Evolutionary conservation across 1,284 basidiomycete genomes (phyloP).

Genomic region (Irpex lacteus): DNA sequence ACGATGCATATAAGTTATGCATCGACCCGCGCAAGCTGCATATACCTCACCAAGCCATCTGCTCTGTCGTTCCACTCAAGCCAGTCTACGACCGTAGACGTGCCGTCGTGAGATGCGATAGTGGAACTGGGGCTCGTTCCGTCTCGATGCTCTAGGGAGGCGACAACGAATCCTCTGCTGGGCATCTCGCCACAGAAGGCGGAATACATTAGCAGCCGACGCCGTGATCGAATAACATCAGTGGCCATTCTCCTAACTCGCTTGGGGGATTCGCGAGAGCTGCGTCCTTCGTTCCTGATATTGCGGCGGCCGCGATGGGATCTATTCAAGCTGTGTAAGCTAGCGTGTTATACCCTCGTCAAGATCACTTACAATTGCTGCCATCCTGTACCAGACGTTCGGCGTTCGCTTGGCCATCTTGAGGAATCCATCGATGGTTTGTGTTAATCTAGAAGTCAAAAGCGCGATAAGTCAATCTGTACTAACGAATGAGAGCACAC

Average conservation of each 20-base stretch:
- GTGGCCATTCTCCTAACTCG: slow-evolving; percentile 27
- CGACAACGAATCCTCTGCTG: slow-evolving; percentile 40
- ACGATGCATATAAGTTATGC: too few relatives aligned
- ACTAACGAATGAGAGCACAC: neutral
- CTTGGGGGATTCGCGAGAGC: slow-evolving; percentile 23
- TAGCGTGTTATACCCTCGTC: neutral
- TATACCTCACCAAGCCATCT: too few relatives aligned
- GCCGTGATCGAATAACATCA: slow-evolving; percentile 40
- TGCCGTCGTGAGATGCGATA: slow-evolving; percentile 30
- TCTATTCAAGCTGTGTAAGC: slow-evolving; percentile 11
- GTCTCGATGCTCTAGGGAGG: slow-evolving; percentile 46
- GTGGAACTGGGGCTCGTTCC: slow-evolving; percentile 40
- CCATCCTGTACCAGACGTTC: slow-evolving; percentile 26
- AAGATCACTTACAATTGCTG: slow-evolving; percentile 15
- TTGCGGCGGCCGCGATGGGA: slow-evolving; percentile 30
- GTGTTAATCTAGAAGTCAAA: slow-evolving; percentile 22
- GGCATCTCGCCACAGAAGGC: slow-evolving; percentile 40
- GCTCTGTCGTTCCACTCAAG: slow-evolving; percentile 36
- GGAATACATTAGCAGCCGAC: slow-evolving; percentile 40
- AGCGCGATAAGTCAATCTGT: neutral
- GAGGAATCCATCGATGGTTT: slow-evolving; percentile 36
- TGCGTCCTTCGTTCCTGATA: slow-evolving; percentile 35
- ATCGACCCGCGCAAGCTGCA: too few relatives aligned
- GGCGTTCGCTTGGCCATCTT: slow-evolving; percentile 33
- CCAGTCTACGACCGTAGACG: slow-evolving; percentile 30